phyloP scores from a whole-genome alignment of 345 rosid genomes.

The Durio zibethinus region DNA sequence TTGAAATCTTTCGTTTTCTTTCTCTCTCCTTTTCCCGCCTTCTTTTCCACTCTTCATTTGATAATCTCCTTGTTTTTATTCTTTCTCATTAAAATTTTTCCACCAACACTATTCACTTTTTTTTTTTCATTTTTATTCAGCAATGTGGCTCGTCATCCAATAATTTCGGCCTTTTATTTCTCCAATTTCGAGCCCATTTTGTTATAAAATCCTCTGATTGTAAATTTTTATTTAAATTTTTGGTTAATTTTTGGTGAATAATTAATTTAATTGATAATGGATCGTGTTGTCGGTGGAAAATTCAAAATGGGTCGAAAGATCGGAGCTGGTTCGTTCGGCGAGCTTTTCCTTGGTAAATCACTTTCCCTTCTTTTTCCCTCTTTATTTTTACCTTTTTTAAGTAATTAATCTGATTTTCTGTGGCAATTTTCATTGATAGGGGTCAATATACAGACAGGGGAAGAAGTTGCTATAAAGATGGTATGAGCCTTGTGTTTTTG shows the following conservation, averaged over 20 bases:
- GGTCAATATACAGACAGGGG: slow-evolving; percentile 19
- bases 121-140: neutral
- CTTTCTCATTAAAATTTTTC: neutral
- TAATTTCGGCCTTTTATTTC: neutral
- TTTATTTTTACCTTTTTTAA: neutral
- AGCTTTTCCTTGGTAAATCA: slow-evolving; percentile 50
- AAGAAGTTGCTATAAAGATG: slow-evolving; percentile 25
- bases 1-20: neutral
- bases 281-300: slow-evolving; percentile 53
- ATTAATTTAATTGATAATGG: slow-evolving; percentile 32
- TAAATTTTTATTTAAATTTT: neutral
- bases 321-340: slow-evolving; percentile 69
- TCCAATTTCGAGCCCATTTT: neutral
- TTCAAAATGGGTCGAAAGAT: slow-evolving; percentile 62
- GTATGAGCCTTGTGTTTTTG: slow-evolving; percentile 2
- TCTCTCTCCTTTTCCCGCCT: slow-evolving; percentile 3
- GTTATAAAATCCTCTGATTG: neutral
- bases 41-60: slow-evolving; percentile 3
- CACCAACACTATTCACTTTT: neutral
- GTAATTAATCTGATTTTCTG: neutral
- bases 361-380: neutral
- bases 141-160: slow-evolving; percentile 9
- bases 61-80: neutral
- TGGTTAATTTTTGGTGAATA: neutral
- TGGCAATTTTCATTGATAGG: neutral